Conservation (phyloP, 345 rosid species). For the Salix brachista region DNA sequence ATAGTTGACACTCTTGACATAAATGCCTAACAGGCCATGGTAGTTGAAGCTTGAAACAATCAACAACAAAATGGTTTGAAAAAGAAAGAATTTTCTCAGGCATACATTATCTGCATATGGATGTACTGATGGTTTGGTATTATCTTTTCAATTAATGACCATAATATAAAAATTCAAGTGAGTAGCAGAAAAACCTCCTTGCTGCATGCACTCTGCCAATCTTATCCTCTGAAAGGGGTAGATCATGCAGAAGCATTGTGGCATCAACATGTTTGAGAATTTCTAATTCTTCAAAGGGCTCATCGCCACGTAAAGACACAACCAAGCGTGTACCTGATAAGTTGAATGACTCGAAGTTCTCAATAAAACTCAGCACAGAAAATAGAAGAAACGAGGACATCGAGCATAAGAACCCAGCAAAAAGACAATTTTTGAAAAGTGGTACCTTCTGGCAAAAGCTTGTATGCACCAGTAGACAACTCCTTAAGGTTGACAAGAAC, state of each 20-base stretch:
- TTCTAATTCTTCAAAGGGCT: conserved; percentile 69
- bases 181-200: conserved; percentile 57
- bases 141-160: background rate
- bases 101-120: background rate
- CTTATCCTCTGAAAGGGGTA: conserved; percentile 69
- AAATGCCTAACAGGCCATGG: background rate
- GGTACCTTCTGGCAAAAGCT: conserved; percentile 96
- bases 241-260: conserved; percentile 78
- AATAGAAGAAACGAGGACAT: conserved; percentile 5
- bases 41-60: background rate
- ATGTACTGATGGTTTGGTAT: background rate
- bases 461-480: conserved; percentile 78
- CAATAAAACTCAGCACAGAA: background rate
- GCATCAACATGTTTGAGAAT: conserved; percentile 64
- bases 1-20: background rate
- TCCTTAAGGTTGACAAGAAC: conserved; percentile 89
- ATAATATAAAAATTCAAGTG: conserved; percentile 1
- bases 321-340: conserved; percentile 83
- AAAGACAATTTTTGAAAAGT: conserved; percentile 9
- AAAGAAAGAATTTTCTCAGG: background rate
- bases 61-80: background rate
- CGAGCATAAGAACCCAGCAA: background rate
- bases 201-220: conserved; percentile 91
- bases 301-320: conserved; percentile 78
- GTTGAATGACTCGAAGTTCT: conserved; percentile 6